A percentile compares a stretch with the other conserved stretches of the same genome.
Evolutionary conservation across 345 rosid genomes (phyloP).

Genomic region (Diplotaxis tenuifolia): DNA sequence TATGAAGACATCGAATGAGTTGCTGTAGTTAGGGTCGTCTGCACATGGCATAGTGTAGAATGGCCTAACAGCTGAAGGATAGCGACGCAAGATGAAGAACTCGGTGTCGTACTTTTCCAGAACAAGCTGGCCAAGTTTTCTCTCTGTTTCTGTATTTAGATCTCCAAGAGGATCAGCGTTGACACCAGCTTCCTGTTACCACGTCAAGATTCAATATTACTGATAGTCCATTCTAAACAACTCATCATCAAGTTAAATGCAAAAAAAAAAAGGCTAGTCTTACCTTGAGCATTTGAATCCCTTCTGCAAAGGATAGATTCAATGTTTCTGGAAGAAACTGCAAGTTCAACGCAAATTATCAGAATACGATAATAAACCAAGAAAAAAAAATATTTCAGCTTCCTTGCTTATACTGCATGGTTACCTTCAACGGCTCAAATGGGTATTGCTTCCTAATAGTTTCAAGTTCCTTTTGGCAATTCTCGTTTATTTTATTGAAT

Average conservation of each 20-base stretch:
- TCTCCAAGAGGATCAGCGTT: not conserved
- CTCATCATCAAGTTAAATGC: not conserved
- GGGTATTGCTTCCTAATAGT: not conserved
- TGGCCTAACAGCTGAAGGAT: not conserved
- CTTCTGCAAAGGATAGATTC: not conserved
- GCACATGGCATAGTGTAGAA: not conserved
- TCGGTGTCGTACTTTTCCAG: not conserved
- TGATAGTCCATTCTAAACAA: not conserved
- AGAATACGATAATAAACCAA: not conserved
- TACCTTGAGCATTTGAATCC: not conserved
- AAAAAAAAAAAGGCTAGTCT: not conserved
- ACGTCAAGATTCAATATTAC: not conserved
- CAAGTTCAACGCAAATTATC: not conserved
- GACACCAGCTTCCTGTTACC: conserved; percentile 1
- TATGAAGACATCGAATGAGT: not conserved
- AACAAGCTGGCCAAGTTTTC: not conserved
- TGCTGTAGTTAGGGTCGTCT: not conserved
- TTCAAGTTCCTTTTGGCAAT: not conserved
- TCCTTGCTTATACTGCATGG: not conserved
- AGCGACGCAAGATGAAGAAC: not conserved
- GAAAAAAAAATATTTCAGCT: not conserved
- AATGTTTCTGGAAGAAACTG: not conserved
- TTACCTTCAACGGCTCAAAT: not conserved
- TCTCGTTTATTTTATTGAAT: not conserved
- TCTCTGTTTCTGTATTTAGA: not conserved